Conservation (phyloP, 78 protist genomes). For the Guillardia theta region DNA sequence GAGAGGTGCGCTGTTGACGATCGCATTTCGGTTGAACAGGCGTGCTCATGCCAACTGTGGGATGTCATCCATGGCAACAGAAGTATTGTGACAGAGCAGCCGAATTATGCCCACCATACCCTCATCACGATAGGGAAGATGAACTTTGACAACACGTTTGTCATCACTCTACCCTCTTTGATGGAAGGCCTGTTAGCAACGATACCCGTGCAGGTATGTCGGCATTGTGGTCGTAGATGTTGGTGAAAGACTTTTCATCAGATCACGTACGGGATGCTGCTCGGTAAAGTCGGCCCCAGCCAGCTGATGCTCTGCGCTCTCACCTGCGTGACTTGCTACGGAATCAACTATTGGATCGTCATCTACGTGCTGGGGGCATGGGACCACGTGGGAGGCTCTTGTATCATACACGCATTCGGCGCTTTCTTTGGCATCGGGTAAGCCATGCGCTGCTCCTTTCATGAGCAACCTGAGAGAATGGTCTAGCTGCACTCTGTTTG, state of each 20-base stretch:
- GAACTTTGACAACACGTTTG: not conserved
- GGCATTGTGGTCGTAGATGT: no score
- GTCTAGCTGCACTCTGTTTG: not conserved
- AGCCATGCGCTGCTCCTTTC: no score
- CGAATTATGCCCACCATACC: not conserved
- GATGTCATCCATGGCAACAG: not conserved
- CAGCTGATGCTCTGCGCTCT: not conserved
- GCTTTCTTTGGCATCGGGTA: not conserved
- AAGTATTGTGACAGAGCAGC: not conserved
- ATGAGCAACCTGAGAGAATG: no score
- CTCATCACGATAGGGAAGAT: not conserved
- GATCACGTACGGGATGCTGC: not conserved
- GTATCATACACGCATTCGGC: not conserved
- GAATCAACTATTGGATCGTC: not conserved
- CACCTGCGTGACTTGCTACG: not conserved
- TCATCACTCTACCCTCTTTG: not conserved
- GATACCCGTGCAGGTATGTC: conserved; percentile 29
- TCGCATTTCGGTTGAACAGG: no score
- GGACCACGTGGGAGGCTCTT: not conserved
- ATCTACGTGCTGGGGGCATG: not conserved
- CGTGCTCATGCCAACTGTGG: not conserved
- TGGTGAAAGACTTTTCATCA: no score
- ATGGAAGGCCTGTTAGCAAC: not conserved
- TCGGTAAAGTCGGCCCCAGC: conserved; percentile 17
- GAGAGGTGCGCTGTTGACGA: no score